Conservation (phyloP, 202 grass and related monocot genomes). For the Dendrocalamus latiflorus region DNA sequence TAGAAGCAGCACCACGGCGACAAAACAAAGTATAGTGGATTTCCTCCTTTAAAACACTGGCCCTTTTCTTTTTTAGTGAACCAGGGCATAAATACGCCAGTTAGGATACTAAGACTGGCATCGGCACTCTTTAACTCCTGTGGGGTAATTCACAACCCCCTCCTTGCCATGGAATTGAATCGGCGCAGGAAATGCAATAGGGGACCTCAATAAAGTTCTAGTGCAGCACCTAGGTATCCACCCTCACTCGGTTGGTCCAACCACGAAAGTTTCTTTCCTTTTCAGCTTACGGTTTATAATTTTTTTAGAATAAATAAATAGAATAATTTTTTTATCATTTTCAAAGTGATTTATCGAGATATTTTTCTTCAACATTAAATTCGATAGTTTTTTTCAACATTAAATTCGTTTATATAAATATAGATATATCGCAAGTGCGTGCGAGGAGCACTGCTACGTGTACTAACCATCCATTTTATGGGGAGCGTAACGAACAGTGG, state of each 20-base stretch:
- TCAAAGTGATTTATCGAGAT: no score
- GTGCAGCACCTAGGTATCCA: background rate
- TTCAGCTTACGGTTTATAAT: no score
- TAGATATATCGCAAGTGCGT: no score
- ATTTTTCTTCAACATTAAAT: no score
- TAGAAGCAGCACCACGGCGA: background rate
- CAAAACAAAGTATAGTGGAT: background rate
- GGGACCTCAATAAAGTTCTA: background rate
- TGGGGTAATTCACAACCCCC: conserved; percentile 31
- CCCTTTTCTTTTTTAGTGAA: background rate
- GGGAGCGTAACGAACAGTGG: background rate
- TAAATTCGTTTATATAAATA: no score
- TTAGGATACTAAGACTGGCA: background rate
- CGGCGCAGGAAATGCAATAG: background rate
- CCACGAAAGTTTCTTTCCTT: no score
- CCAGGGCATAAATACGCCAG: background rate
- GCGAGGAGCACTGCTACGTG: no score
- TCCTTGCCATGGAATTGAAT: conserved; percentile 26
- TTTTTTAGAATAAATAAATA: no score
- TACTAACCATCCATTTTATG: background rate
- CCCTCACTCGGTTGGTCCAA: no score
- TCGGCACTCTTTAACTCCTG: background rate
- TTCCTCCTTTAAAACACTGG: background rate
- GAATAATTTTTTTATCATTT: no score
- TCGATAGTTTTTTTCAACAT: no score